Evolutionary conservation across 768 basidiomycete species (phyloP).

Genomic region (Pleurotus citrinopileatus): DNA sequence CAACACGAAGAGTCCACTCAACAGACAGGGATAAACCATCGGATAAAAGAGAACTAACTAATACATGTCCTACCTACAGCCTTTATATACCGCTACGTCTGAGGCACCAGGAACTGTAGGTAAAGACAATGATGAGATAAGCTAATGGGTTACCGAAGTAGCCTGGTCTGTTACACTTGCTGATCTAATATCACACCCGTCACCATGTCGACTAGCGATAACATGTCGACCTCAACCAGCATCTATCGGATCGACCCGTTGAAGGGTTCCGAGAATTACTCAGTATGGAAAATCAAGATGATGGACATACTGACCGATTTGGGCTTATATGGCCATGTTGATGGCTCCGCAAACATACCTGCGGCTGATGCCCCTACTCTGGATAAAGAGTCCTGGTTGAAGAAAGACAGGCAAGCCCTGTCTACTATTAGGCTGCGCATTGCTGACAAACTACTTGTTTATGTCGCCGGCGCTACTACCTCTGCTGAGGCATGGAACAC

Average conservation of each 20-base stretch:
- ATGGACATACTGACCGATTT: slow-evolving; percentile 22
- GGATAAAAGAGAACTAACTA: too few species aligned
- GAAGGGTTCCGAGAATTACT: slow-evolving; percentile 14
- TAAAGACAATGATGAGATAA: too few species aligned
- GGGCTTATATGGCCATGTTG: slow-evolving; percentile 14
- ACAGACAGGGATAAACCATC: too few species aligned
- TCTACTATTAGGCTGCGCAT: slow-evolving; percentile 26
- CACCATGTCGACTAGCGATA: slow-evolving; percentile 14
- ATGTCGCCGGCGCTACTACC: slow-evolving; percentile 22
- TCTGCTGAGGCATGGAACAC: slow-evolving; percentile 25
- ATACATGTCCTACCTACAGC: too few species aligned
- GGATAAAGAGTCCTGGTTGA: slow-evolving; percentile 18
- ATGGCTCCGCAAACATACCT: neutral
- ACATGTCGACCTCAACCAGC: slow-evolving; percentile 5
- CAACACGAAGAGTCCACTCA: too few species aligned
- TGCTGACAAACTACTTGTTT: slow-evolving; percentile 23
- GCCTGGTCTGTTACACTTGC: too few species aligned
- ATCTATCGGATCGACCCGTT: slow-evolving; percentile 19
- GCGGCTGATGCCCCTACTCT: neutral
- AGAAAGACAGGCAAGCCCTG: slow-evolving; percentile 27
- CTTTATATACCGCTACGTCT: too few species aligned
- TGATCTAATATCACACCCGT: neutral
- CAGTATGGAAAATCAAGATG: slow-evolving; percentile 21
- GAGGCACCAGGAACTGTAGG: too few species aligned
- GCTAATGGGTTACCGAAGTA: too few species aligned